Percentiles rank a stretch among this genome's conserved stretches.
Evolutionary conservation across 257 asterid genomes (phyloP).

Genomic region (Plantago elongata): DNA sequence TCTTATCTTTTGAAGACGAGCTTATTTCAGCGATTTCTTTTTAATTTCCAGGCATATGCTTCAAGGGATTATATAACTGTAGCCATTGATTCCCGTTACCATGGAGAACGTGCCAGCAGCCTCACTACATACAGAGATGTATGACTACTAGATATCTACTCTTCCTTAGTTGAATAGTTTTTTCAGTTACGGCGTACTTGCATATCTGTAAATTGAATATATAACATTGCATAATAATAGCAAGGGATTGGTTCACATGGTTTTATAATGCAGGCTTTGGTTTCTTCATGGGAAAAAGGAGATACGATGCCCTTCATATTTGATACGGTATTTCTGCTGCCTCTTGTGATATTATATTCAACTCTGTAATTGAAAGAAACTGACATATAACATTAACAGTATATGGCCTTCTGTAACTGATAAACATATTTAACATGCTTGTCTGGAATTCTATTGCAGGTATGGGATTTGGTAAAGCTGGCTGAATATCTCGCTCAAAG

Average conservation of each 20-base stretch:
- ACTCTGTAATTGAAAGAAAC: not conserved
- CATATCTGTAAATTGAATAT: not conserved
- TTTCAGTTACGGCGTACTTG: conserved; percentile 2
- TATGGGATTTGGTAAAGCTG: conserved; percentile 80
- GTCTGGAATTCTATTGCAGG: conserved; percentile 34
- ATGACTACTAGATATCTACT: conserved; percentile 20
- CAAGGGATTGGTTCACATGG: conserved; percentile 4
- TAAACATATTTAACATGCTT: not conserved
- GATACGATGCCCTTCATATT: conserved; percentile 88
- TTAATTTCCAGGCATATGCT: conserved; percentile 72
- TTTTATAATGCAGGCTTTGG: conserved; percentile 60
- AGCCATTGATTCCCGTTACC: conserved; percentile 95
- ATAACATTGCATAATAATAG: not conserved
- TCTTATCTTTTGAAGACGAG: not conserved
- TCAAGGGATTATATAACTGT: conserved; percentile 76
- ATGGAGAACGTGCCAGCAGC: conserved; percentile 85
- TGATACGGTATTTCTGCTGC: conserved; percentile 56
- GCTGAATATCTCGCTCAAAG: conserved; percentile 74
- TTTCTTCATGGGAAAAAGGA: conserved; percentile 79
- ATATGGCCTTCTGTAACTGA: not conserved
- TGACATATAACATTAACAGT: too few species aligned
- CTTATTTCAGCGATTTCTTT: conserved; percentile 9
- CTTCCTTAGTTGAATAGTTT: not conserved
- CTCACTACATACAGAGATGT: conserved; percentile 82
- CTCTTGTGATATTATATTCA: not conserved